Evolutionary conservation across 2,329 filamentous ascomycete species (phyloP).

Genomic region (Apiospora rasikravindrae): DNA sequence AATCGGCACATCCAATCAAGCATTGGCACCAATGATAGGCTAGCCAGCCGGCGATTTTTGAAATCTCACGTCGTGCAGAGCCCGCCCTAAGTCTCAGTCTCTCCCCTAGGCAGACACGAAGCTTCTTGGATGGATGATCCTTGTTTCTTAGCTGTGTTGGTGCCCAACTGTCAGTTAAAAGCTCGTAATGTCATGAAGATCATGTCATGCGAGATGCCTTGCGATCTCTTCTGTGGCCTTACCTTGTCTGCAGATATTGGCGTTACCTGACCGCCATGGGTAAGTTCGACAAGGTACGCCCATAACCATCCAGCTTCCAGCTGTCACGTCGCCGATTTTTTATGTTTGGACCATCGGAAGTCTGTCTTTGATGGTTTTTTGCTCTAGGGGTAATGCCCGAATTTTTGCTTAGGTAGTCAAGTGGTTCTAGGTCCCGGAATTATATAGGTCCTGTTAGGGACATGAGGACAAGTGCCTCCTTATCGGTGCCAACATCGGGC

Average conservation of each 20-base stretch:
- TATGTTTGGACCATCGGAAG: too few species aligned
- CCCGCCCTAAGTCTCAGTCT: neutral
- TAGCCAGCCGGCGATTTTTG: neutral
- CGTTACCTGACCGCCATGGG: too few species aligned
- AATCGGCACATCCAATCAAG: neutral
- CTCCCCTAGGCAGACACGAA: neutral
- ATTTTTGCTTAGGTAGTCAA: too few species aligned
- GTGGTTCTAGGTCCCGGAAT: too few species aligned
- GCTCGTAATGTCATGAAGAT: neutral
- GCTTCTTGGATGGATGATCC: neutral
- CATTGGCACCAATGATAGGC: neutral
- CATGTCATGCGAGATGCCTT: neutral
- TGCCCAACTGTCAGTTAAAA: neutral
- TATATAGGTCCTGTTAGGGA: too few species aligned
- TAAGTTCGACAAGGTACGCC: too few species aligned
- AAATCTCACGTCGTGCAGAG: neutral
- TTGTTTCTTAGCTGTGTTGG: neutral
- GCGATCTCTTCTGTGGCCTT: neutral
- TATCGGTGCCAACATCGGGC: too few species aligned
- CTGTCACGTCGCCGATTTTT: too few species aligned
- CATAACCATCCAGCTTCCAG: too few species aligned
- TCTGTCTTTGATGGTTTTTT: too few species aligned
- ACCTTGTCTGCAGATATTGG: neutral
- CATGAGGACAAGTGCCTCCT: too few species aligned
- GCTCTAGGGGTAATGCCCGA: too few species aligned